Percentiles rank a stretch among this genome's conserved stretches.
Conservation (phyloP, 352 stramenopile genomes). For the Globisporangium nagaii region DNA sequence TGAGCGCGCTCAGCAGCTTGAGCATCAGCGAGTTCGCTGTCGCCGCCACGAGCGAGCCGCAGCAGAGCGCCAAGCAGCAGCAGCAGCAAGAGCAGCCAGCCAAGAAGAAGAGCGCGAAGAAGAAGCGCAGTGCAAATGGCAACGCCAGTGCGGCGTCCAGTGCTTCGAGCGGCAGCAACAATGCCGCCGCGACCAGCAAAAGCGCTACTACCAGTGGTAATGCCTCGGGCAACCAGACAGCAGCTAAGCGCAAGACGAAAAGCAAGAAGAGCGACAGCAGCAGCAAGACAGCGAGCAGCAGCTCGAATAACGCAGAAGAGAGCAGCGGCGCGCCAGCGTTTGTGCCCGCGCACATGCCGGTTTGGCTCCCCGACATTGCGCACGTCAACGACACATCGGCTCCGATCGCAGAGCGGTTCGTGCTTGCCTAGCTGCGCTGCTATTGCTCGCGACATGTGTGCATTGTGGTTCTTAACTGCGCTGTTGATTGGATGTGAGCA, state of each 20-base stretch:
- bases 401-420: slow-evolving; percentile 29
- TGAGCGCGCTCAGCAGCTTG: slow-evolving; percentile 1
- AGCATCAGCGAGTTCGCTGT: background rate
- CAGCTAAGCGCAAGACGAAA: slow-evolving; percentile 7
- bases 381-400: slow-evolving; percentile 28
- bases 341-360: slow-evolving; percentile 12
- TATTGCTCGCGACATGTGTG: background rate
- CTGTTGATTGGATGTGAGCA: background rate
- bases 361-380: slow-evolving; percentile 24
- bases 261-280: slow-evolving; percentile 5
- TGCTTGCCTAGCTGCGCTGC: too few species aligned
- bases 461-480: background rate
- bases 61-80: background rate
- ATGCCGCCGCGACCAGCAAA: background rate
- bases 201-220: background rate
- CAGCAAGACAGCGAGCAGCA: slow-evolving; percentile 1
- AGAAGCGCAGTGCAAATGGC: too few species aligned
- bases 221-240: background rate
- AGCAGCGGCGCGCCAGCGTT: background rate
- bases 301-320: background rate
- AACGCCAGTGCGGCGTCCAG: background rate
- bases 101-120: background rate
- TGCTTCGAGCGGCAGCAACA: background rate
- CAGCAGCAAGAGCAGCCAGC: background rate
- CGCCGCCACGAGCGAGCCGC: background rate